phyloP scores from a whole-genome alignment of 345 rosid species.

The Brassica nigra region DNA sequence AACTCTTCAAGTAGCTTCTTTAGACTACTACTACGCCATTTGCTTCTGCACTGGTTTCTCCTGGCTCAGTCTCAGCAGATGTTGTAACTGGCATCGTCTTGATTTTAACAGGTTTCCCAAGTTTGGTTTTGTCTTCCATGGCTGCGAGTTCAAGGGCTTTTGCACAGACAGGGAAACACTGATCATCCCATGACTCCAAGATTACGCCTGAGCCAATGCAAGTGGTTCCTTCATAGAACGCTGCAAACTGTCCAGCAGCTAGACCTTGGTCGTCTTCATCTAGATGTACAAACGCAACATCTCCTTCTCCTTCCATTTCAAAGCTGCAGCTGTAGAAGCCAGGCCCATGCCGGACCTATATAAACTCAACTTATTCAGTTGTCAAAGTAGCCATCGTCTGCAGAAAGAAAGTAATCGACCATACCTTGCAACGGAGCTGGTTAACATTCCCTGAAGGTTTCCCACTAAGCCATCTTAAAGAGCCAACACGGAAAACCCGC shows the following conservation, averaged over 20 bases:
- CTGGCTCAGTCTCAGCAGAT: not conserved
- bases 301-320: constrained; percentile 45
- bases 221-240: constrained; percentile 66
- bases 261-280: constrained; percentile 89
- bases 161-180: constrained; percentile 72
- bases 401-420: not conserved
- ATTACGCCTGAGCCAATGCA: constrained; percentile 90
- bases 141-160: constrained; percentile 80
- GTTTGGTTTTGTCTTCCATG: constrained; percentile 71
- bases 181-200: constrained; percentile 81
- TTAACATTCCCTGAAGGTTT: constrained; percentile 42
- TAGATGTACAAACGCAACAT: constrained; percentile 61
- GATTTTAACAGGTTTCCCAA: constrained; percentile 89
- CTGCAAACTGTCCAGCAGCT: constrained; percentile 93
- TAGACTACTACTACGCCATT: constrained; percentile 14
- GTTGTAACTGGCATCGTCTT: constrained; percentile 48
- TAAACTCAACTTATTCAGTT: constrained; percentile 25
- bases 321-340: constrained; percentile 72
- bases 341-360: constrained; percentile 93
- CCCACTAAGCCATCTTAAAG: constrained; percentile 77
- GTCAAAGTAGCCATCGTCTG: not conserved
- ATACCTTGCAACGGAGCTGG: constrained; percentile 82
- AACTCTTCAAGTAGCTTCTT: not conserved
- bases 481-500: constrained; percentile 78
- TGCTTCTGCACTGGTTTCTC: constrained; percentile 30